phyloP scores from a whole-genome alignment of 2,329 filamentous ascomycete genomes.

The Fusarium sp. region DNA sequence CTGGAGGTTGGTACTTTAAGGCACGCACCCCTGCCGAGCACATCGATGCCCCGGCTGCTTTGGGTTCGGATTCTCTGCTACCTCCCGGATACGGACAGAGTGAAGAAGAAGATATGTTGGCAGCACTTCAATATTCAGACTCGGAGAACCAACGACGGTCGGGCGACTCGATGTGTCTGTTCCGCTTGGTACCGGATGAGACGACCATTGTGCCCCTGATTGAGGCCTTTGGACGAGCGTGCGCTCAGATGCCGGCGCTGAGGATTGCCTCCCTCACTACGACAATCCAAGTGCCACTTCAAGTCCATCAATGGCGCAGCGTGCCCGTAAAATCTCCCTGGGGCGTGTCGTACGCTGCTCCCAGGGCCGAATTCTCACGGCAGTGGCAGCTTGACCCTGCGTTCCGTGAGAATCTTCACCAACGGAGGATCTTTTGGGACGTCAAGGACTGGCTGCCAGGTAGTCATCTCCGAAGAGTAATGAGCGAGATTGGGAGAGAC shows the following conservation, averaged over 20 bases:
- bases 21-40: conserved; percentile 23
- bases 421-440: conserved; percentile 30
- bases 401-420: conserved; percentile 19
- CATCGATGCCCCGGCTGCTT: conserved; percentile 14
- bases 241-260: conserved; percentile 25
- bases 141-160: conserved; percentile 24
- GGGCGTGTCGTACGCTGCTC: conserved; percentile 28
- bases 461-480: conserved; percentile 4
- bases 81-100: conserved; percentile 29
- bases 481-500: conserved; percentile 22
- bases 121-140: conserved; percentile 25
- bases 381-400: conserved; percentile 31
- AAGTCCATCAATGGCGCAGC: conserved; percentile 15
- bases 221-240: conserved; percentile 29
- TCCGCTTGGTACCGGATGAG: conserved; percentile 31
- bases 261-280: conserved; percentile 28
- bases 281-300: conserved; percentile 25
- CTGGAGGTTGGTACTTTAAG: conserved; percentile 31
- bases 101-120: conserved; percentile 22
- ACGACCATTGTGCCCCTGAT: conserved; percentile 22
- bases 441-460: conserved; percentile 29
- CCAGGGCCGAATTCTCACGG: conserved; percentile 18
- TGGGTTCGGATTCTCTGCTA: conserved; percentile 8
- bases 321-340: conserved; percentile 25
- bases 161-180: conserved; percentile 30